Evolutionary conservation across 2,329 filamentous ascomycete species (phyloP), one percentile per base, ranked within the genome.

Genomic region (Bipolaris bicolor): DNA sequence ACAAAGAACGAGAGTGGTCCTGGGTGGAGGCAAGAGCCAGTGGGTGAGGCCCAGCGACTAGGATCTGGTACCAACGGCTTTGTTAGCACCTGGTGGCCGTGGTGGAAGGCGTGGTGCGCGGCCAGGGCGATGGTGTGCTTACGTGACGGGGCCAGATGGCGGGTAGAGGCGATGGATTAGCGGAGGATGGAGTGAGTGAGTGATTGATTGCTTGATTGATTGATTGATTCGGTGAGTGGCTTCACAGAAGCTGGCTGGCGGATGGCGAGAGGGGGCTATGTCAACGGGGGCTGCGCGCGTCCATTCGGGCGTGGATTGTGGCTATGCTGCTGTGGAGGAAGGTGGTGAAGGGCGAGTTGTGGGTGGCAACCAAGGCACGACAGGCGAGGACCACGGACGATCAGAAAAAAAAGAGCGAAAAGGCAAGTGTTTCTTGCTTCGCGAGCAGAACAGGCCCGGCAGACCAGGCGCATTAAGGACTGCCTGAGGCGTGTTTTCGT

Each of bases 181-280:
- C 20, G n/a, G n/a, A n/a, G 13, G 34, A 36, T 7, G 5, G 34
- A 16, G 13, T 16, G 34, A 36, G 13, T 36, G 34, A 31, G 29
- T 31, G 29, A 31, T 36, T 16, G 34, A n/a, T 16, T 36, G 34
- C 2, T 36, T 16, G 34, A 36, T 16, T 7, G 40, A 26, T 26
- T 5, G 40, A 26, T 26, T n/a, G 34, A 43, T 26, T 43, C 22
- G 40, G 4, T n/a, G 22, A 22, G 40, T 15, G 22, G 56, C 15
- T 39, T 29, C 43, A 40, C 31, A 9, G 22, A 41, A 51, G 55
- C 45, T 55, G 59, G 49, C 36, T n/a, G 26, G 18, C n/a, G 36
- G 44, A 31, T 31, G 29, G 29, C 29, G 9, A 29, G 46, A 34
- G 52, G 59, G 50, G 60, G 60, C 60, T 53, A 54, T 62, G 60